A percentile compares a stretch with the other conserved stretches of the same genome.
Evolutionary conservation across 2,329 filamentous ascomycete species (phyloP).

Genomic region (Shiraia sp.): DNA sequence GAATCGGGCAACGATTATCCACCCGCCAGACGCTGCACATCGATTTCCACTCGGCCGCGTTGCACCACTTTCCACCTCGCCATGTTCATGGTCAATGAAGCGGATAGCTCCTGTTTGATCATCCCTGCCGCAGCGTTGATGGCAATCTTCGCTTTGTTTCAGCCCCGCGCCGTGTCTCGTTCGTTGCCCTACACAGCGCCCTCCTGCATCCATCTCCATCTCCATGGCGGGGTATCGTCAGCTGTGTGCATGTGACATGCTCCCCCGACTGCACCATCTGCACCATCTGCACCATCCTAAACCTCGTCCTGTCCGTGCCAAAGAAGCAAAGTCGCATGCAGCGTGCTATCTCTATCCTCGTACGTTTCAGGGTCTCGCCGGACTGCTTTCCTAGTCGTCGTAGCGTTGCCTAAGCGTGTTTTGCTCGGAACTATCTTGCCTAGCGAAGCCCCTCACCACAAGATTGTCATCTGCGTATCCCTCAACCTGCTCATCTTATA

Average conservation of each 20-base stretch:
- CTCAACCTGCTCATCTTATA: no score
- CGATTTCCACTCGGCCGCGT: conserved; percentile 10
- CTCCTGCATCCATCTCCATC: no score
- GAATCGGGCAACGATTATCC: conserved; percentile 6
- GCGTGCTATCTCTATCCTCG: conserved; percentile 8
- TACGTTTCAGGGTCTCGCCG: conserved; percentile 13
- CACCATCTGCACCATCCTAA: background rate
- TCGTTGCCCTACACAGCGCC: no score
- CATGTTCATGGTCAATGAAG: background rate
- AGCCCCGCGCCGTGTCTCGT: no score
- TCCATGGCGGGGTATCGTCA: no score
- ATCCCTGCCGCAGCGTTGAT: background rate
- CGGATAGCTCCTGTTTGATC: conserved; percentile 22
- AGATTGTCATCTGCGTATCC: no score
- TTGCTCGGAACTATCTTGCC: background rate
- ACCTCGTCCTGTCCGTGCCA: background rate
- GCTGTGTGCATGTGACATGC: no score
- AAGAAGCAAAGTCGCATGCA: no score
- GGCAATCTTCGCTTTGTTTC: no score
- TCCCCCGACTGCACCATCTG: no score
- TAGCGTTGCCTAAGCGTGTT: conserved; percentile 12
- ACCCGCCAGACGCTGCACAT: background rate
- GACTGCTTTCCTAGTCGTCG: conserved; percentile 3
- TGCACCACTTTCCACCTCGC: no score
- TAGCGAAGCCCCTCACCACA: background rate